Conservation (phyloP, 2,329 filamentous ascomycete species). For the Aspergillus costaricaensis region DNA sequence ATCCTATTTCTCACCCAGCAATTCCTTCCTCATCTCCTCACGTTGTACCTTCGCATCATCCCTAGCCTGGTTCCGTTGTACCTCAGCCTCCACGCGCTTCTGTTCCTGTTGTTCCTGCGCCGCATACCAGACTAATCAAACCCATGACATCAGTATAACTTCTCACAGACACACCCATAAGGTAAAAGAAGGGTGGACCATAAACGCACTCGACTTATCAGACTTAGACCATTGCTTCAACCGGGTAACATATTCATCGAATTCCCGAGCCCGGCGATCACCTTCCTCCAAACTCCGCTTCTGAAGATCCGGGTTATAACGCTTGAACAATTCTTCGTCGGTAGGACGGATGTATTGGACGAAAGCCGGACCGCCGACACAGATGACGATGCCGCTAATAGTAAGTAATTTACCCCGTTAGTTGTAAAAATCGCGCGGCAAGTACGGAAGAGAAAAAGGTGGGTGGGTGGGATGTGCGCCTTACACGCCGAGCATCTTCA, state of each 20-base stretch:
- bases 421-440: conserved; percentile 7
- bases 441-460: not conserved
- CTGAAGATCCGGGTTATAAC: conserved; percentile 93
- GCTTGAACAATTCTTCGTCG: conserved; percentile 86
- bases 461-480: conserved; percentile 31
- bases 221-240: conserved; percentile 89
- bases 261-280: conserved; percentile 75
- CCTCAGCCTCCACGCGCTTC: conserved; percentile 28
- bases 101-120: conserved; percentile 40
- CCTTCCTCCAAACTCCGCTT: conserved; percentile 80
- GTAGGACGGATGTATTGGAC: conserved; percentile 72
- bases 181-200: not conserved
- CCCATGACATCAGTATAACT: conserved; percentile 10
- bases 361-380: conserved; percentile 81
- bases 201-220: conserved; percentile 75
- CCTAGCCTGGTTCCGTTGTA: conserved; percentile 28
- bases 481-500: conserved; percentile 73
- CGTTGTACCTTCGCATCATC: conserved; percentile 37
- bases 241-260: conserved; percentile 80
- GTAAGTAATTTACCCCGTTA: not conserved
- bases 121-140: conserved; percentile 42
- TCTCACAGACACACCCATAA: not conserved
- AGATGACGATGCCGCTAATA: conserved; percentile 67
- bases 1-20: conserved; percentile 28
- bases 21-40: conserved; percentile 44